These are phyloP conservation scores for Picochlorum sp. DNA, from an alignment of 139 green algal species.

Conservation along the genomic window DNA sequence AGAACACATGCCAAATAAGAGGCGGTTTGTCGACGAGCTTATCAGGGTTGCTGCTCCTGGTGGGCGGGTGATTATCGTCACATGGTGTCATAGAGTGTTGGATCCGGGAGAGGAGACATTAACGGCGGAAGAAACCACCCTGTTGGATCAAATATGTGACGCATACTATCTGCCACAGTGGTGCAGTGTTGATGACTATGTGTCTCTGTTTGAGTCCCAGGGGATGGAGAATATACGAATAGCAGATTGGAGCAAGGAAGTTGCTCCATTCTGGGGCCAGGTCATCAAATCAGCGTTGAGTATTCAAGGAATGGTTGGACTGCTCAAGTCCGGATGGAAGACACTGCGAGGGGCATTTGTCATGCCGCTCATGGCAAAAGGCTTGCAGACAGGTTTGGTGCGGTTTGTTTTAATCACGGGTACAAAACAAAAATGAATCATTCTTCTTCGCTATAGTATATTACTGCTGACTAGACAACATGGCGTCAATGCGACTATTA, in stretches of 20 bases:
- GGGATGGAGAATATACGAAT: slow-evolving; percentile 51
- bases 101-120: slow-evolving; percentile 35
- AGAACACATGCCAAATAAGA: slow-evolving; percentile 85
- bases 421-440: slow-evolving; percentile 38
- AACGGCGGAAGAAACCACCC: slow-evolving; percentile 38
- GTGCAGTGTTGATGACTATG: slow-evolving; percentile 88
- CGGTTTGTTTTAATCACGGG: slow-evolving; percentile 94
- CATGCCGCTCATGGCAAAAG: slow-evolving; percentile 91
- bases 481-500: too few species aligned
- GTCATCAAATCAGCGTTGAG: slow-evolving; percentile 83
- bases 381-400: slow-evolving; percentile 80
- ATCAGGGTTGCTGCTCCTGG: slow-evolving; percentile 76
- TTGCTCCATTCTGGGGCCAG: slow-evolving; percentile 90
- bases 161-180: slow-evolving; percentile 96
- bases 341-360: slow-evolving; percentile 88
- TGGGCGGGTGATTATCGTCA: slow-evolving; percentile 75
- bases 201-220: slow-evolving; percentile 45
- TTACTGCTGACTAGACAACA: neutral
- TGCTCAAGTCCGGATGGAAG: slow-evolving; percentile 75
- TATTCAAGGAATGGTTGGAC: slow-evolving; percentile 59
- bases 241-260: slow-evolving; percentile 81
- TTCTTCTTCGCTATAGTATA: neutral
- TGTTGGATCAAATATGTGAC: slow-evolving; percentile 89
- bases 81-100: slow-evolving; percentile 76
- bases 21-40: slow-evolving; percentile 88